phyloP scores from a whole-genome alignment of 345 rosid species.

The Draba incana region DNA sequence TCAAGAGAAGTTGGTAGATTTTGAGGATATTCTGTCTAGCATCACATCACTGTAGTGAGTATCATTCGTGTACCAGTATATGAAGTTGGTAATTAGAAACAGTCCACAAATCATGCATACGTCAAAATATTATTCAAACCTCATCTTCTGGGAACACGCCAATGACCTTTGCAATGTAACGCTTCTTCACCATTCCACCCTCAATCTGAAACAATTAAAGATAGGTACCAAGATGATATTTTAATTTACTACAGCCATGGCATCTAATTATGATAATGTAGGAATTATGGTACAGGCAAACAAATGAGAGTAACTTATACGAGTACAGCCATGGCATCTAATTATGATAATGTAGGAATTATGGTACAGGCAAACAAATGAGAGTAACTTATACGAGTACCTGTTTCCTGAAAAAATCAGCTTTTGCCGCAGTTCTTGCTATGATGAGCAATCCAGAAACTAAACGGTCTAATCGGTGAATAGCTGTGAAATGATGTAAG shows the following conservation, averaged over 20 bases:
- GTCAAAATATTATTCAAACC: conserved; percentile 44
- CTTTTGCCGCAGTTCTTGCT: conserved; percentile 81
- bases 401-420: conserved; percentile 88
- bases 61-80: background rate
- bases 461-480: conserved; percentile 85
- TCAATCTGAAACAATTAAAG: conserved; percentile 60
- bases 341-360: background rate
- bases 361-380: conserved; percentile 9
- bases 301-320: too few species aligned
- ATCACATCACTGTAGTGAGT: background rate
- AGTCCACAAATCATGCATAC: background rate
- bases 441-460: conserved; percentile 92
- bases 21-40: background rate
- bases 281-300: conserved; percentile 8
- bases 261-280: background rate
- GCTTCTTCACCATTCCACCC: conserved; percentile 73
- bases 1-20: background rate
- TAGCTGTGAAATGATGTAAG: conserved; percentile 56
- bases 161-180: conserved; percentile 71
- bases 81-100: conserved; percentile 2
- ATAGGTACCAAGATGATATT: conserved; percentile 2
- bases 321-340: conserved; percentile 14
- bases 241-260: background rate
- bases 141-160: conserved; percentile 81
- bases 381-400: conserved; percentile 39